Percentiles rank a stretch among this genome's conserved stretches.
These are phyloP conservation scores for Clitocybe nebularis DNA, from an alignment of 1,284 basidiomycete species.

Conservation along the genomic window DNA sequence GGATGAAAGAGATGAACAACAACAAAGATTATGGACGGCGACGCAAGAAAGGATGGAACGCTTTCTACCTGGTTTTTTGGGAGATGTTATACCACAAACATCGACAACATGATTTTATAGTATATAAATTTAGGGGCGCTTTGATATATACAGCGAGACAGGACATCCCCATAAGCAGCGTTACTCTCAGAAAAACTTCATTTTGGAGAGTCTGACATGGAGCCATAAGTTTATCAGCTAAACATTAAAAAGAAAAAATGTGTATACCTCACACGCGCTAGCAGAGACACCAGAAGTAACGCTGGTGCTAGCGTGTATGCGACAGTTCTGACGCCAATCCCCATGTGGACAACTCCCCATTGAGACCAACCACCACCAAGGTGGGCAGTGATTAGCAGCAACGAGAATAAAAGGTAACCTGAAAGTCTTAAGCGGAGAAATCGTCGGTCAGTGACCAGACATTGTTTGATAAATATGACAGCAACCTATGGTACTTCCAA, in stretches of 20 bases:
- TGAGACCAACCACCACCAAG: conserved; percentile 63
- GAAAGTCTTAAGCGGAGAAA: conserved; percentile 41
- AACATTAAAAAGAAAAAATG: background rate
- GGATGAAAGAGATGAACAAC: conserved; percentile 58
- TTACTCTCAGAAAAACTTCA: too few species aligned
- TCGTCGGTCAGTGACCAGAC: conserved; percentile 1
- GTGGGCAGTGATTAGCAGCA: conserved; percentile 52
- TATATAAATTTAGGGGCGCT: background rate
- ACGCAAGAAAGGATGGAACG: conserved; percentile 83
- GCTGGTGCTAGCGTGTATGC: conserved; percentile 54
- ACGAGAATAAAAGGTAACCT: conserved; percentile 58
- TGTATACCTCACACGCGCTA: conserved; percentile 43
- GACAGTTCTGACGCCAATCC: conserved; percentile 39
- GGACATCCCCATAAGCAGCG: too few species aligned
- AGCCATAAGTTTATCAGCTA: too few species aligned
- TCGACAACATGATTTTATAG: background rate
- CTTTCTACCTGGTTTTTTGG: conserved; percentile 86
- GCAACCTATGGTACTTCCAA: conserved; percentile 76
- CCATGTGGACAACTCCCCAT: conserved; percentile 43
- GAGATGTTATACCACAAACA: conserved; percentile 54
- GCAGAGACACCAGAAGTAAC: conserved; percentile 35
- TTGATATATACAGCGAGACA: conserved; percentile 19
- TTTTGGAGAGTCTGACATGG: too few species aligned
- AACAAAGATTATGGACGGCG: conserved; percentile 77
- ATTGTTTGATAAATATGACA: conserved; percentile 4